Percentiles rank a stretch among this genome's conserved stretches.
Evolutionary conservation across 164 flowering plant genomes (phyloP).

Genomic region (Nelumbo lutea): DNA sequence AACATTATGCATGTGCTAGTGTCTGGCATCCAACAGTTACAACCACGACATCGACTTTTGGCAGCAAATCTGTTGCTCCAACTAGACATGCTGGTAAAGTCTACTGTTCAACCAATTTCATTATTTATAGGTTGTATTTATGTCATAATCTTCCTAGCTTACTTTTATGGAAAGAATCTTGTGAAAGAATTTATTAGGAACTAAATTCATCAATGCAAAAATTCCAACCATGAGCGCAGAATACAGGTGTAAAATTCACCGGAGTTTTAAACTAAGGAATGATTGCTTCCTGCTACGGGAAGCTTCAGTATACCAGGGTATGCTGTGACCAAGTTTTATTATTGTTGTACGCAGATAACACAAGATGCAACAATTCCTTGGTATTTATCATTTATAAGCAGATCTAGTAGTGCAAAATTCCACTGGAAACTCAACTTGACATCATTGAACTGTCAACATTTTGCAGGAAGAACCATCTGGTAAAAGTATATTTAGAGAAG

Average conservation of each 20-base stretch:
- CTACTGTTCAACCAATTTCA: background rate
- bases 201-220: no score
- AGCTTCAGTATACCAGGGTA: no score
- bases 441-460: background rate
- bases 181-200: background rate
- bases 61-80: slow-evolving; percentile 73
- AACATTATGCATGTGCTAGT: slow-evolving; percentile 33
- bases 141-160: background rate
- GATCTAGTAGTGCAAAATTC: background rate
- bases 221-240: no score
- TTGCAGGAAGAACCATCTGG: slow-evolving; percentile 53
- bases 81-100: slow-evolving; percentile 51
- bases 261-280: no score
- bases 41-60: slow-evolving; percentile 42
- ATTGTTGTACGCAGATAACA: no score
- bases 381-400: no score
- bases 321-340: no score
- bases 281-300: no score
- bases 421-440: background rate
- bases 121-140: background rate
- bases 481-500: slow-evolving; percentile 42
- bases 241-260: no score
- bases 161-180: background rate
- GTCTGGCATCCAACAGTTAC: slow-evolving; percentile 37
- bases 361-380: no score